Conservation (phyloP, 164 flowering plant species). For the Santalum album region DNA sequence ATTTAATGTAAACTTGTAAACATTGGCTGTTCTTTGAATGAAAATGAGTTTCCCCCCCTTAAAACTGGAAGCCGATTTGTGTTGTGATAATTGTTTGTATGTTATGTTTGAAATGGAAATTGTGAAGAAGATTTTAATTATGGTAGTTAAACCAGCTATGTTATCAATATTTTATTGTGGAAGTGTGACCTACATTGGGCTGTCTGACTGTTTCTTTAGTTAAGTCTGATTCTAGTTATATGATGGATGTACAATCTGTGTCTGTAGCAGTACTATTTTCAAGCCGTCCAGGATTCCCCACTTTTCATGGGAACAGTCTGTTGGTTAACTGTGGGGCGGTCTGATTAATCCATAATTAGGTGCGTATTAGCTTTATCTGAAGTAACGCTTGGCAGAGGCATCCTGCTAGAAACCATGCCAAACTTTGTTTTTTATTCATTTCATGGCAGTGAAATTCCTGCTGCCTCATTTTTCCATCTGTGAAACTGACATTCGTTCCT, state of each 20-base stretch:
- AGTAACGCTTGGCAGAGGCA: conserved; percentile 74
- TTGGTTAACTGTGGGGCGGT: conserved; percentile 26
- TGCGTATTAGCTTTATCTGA: conserved; percentile 94
- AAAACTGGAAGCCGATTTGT: no score
- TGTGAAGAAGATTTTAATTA: no score
- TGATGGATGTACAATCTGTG: conserved; percentile 81
- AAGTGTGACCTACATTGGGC: no score
- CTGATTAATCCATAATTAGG: conserved; percentile 39
- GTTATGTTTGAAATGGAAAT: no score
- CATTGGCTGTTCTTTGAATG: no score
- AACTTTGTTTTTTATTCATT: conserved; percentile 93
- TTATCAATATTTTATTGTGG: no score
- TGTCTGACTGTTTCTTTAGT: no score
- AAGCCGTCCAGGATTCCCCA: conserved; percentile 65
- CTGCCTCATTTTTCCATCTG: conserved; percentile 91
- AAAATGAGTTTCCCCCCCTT: no score
- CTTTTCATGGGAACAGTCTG: conserved; percentile 90
- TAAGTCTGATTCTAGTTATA: no score
- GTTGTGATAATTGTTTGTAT: no score
- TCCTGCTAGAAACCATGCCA: conserved; percentile 67
- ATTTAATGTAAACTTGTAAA: no score
- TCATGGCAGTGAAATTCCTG: conserved; percentile 82
- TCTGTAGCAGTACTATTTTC: conserved; percentile 95
- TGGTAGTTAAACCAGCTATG: no score
- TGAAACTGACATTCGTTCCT: conserved; percentile 96